Conservation (phyloP, 2,329 filamentous ascomycete species). For the Fusarium solani-melongenae region DNA sequence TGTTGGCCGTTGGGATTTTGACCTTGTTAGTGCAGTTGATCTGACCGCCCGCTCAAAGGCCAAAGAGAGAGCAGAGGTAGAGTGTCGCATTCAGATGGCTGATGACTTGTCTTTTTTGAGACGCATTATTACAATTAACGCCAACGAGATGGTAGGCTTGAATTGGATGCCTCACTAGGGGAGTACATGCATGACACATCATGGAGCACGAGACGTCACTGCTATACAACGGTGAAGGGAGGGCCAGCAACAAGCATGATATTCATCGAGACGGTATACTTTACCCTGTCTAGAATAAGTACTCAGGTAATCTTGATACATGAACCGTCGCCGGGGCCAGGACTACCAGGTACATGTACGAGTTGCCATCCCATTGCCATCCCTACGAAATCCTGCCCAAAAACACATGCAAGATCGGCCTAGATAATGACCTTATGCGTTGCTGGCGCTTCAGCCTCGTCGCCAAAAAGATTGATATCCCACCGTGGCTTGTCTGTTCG, state of each 20-base stretch:
- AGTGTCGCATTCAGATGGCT: too few species aligned
- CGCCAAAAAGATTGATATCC: background rate
- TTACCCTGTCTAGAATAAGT: too few species aligned
- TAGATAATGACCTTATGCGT: background rate
- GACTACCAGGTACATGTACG: background rate
- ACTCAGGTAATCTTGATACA: too few species aligned
- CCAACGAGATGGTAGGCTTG: too few species aligned
- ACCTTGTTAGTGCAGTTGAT: background rate
- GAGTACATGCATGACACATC: too few species aligned
- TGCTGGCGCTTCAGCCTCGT: background rate
- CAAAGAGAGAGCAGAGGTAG: background rate
- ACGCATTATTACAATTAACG: too few species aligned
- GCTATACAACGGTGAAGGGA: too few species aligned
- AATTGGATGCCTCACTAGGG: too few species aligned
- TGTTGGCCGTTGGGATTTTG: background rate
- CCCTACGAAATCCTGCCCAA: background rate
- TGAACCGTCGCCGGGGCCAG: background rate
- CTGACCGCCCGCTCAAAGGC: background rate
- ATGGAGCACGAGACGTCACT: too few species aligned
- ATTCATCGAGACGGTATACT: too few species aligned
- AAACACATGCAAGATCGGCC: background rate
- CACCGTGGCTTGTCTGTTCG: background rate
- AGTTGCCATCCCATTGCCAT: background rate
- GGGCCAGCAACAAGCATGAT: too few species aligned
- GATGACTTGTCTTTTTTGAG: too few species aligned